These are phyloP conservation scores for Lomentospora prolificans DNA, from an alignment of 2,329 filamentous ascomycete species.

Conservation along the genomic window DNA sequence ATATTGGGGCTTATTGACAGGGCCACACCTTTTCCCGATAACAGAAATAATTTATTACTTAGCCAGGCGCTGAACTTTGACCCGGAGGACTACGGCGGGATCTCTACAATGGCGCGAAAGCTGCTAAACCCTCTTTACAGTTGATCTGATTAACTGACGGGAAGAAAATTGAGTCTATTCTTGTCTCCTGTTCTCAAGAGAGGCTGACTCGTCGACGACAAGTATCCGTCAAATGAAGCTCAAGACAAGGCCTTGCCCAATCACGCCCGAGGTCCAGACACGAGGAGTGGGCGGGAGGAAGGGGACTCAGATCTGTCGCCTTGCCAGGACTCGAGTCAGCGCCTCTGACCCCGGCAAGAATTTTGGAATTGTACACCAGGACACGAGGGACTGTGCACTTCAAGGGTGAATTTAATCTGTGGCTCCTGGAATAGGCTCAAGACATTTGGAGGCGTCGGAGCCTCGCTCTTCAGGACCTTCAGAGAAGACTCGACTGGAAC, in stretches of 20 bases:
- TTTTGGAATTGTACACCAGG: not conserved
- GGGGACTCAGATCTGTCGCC: too few species aligned
- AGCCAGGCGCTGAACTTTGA: not conserved
- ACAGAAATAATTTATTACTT: not conserved
- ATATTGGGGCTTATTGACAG: not conserved
- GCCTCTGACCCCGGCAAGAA: too few species aligned
- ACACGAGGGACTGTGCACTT: not conserved
- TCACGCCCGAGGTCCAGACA: too few species aligned
- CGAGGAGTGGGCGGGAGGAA: too few species aligned
- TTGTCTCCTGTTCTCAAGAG: too few species aligned
- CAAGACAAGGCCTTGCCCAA: too few species aligned
- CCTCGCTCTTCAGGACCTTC: not conserved
- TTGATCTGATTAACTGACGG: not conserved
- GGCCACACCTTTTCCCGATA: not conserved
- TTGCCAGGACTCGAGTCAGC: too few species aligned
- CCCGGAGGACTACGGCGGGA: not conserved
- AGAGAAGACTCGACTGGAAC: not conserved
- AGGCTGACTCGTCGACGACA: too few species aligned
- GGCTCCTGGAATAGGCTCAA: not conserved
- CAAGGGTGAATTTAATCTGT: not conserved
- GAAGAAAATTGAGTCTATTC: not conserved
- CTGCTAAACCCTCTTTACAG: not conserved
- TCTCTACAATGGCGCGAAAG: not conserved
- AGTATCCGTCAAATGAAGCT: too few species aligned
- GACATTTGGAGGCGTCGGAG: not conserved